These are phyloP conservation scores for Betula pendula DNA, from an alignment of 306 rosid genomes.

Conservation along the genomic window DNA sequence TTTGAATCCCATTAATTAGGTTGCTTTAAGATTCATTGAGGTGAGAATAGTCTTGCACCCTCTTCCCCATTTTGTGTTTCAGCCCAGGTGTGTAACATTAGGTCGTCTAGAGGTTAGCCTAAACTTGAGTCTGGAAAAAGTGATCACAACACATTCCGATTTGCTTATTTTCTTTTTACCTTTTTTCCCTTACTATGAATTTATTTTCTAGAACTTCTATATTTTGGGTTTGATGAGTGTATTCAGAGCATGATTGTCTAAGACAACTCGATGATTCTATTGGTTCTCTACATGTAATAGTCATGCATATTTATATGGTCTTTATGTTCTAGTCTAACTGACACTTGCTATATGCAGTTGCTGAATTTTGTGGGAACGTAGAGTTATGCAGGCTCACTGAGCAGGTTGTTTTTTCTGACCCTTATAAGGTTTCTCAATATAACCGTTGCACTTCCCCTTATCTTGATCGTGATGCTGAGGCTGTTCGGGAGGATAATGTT, in stretches of 20 bases:
- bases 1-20: background rate
- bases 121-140: background rate
- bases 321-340: background rate
- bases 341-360: constrained; percentile 58
- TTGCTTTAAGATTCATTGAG: background rate
- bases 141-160: background rate
- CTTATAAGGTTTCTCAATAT: constrained; percentile 72
- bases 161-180: background rate
- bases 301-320: background rate
- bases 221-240: background rate
- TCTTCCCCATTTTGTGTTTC: background rate
- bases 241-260: background rate
- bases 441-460: constrained; percentile 77
- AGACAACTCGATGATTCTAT: background rate
- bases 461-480: constrained; percentile 84
- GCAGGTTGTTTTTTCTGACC: constrained; percentile 94
- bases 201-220: background rate
- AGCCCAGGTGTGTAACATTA: background rate
- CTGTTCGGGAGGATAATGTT: constrained; percentile 72
- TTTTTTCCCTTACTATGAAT: background rate
- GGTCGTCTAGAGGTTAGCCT: background rate
- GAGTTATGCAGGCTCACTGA: constrained; percentile 89
- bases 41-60: constrained; percentile 7
- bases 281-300: background rate
- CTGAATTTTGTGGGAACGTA: constrained; percentile 84